Conservation (phyloP, 176 grass and related monocot genomes). For the Secale cereale region DNA sequence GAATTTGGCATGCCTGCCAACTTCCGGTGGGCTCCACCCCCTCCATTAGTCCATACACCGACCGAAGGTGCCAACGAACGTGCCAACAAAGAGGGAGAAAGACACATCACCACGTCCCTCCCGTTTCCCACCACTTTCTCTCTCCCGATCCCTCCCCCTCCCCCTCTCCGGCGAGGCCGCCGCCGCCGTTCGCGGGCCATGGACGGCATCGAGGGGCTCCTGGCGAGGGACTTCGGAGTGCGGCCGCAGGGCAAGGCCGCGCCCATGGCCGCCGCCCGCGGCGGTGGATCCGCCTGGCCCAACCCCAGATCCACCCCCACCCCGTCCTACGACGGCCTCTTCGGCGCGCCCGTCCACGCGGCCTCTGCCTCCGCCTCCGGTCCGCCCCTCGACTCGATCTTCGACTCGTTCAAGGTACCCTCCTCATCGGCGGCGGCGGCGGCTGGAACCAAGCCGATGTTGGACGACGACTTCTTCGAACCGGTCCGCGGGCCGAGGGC, state of each 20-base stretch:
- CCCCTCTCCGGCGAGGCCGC: conserved; percentile 14
- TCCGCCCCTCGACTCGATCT: conserved; percentile 43
- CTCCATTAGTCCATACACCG: conserved; percentile 11
- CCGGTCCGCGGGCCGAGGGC: conserved; percentile 24
- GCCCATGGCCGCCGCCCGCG: conserved; percentile 53
- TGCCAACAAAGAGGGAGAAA: conserved; percentile 13
- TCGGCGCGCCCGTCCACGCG: conserved; percentile 20
- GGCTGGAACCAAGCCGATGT: conserved; percentile 9
- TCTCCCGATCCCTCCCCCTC: background rate
- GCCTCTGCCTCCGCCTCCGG: conserved; percentile 10
- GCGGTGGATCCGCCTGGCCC: conserved; percentile 25
- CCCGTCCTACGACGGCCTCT: conserved; percentile 51
- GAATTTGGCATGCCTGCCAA: background rate
- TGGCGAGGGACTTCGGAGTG: conserved; percentile 73
- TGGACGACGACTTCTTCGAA: conserved; percentile 55
- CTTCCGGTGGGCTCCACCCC: background rate
- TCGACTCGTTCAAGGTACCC: conserved; percentile 42
- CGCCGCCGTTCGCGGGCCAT: conserved; percentile 22
- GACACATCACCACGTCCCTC: conserved; percentile 31
- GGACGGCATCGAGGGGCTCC: conserved; percentile 82
- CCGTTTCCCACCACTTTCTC: background rate
- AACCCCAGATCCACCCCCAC: conserved; percentile 47
- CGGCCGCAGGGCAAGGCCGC: conserved; percentile 69
- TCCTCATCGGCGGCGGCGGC: background rate
- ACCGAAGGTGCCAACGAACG: background rate